Conservation (phyloP, 2,329 filamentous ascomycete genomes). For the Phoma sp. region DNA sequence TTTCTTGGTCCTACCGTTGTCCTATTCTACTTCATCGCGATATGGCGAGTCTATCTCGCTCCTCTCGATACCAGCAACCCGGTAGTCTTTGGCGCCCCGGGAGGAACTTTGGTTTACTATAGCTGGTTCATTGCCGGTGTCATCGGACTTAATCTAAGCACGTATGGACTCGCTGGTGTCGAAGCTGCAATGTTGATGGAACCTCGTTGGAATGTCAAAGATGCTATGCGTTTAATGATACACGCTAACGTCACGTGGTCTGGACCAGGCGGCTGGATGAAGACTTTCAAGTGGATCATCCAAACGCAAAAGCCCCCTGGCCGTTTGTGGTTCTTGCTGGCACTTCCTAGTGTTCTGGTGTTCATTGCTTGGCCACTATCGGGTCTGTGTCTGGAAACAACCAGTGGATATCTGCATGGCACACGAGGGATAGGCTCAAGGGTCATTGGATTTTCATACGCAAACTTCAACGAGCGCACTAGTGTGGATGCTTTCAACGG, state of each 20-base stretch:
- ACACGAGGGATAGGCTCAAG: neutral
- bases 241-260: constrained; percentile 19
- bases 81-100: constrained; percentile 5
- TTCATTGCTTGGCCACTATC: neutral
- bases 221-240: constrained; percentile 17
- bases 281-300: constrained; percentile 9
- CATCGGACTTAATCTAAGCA: constrained; percentile 13
- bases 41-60: constrained; percentile 16
- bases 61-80: neutral
- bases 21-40: constrained; percentile 7
- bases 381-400: neutral
- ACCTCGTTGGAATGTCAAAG: constrained; percentile 9
- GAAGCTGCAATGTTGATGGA: constrained; percentile 21
- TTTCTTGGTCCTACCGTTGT: constrained; percentile 12
- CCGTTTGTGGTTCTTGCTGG: neutral
- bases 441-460: neutral
- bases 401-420: neutral
- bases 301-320: neutral
- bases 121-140: constrained; percentile 10
- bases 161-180: constrained; percentile 14
- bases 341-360: neutral
- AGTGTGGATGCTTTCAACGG: neutral
- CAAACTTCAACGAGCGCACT: constrained; percentile 1
- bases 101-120: constrained; percentile 15
- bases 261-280: constrained; percentile 19